Evolutionary conservation across 805 yeast species (phyloP).

Genomic region (Sugiyamaella americana): DNA sequence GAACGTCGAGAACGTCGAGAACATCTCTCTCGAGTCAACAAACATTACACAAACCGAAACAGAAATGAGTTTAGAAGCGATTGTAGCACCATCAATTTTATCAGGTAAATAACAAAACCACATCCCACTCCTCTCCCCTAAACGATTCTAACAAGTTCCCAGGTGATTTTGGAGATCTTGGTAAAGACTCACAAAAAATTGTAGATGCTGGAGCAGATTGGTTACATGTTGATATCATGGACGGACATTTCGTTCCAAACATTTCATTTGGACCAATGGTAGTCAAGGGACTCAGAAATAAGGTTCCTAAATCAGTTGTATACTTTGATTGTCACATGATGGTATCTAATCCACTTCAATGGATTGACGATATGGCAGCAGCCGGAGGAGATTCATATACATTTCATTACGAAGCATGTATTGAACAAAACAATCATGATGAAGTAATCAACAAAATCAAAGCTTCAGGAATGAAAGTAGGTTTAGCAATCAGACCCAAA

Average conservation of each 20-base stretch:
- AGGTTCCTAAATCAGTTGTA: conserved; percentile 60
- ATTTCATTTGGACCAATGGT: conserved; percentile 91
- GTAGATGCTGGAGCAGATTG: conserved; percentile 84
- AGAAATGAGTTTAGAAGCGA: conserved; percentile 19
- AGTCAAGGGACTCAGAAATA: conserved; percentile 67
- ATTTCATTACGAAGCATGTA: conserved; percentile 90
- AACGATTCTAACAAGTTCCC: too few relatives aligned
- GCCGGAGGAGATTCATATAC: conserved; percentile 96
- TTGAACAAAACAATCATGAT: conserved; percentile 48
- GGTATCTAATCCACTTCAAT: conserved; percentile 85
- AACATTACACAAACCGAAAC: too few relatives aligned
- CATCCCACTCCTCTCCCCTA: too few relatives aligned
- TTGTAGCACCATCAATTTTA: conserved; percentile 87
- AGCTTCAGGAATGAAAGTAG: conserved; percentile 80
- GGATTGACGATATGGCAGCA: conserved; percentile 88
- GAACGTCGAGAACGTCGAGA: too few relatives aligned
- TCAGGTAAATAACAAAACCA: conserved; percentile 44
- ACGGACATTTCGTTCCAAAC: conserved; percentile 97
- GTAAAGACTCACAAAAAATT: conserved; percentile 78
- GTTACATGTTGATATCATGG: conserved; percentile 98
- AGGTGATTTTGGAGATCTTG: conserved; percentile 78
- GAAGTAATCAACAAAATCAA: conserved; percentile 71
- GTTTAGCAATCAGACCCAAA: conserved; percentile 90
- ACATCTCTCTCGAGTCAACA: too few relatives aligned
- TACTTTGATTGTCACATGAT: conserved; percentile 97